A percentile compares a stretch with the other conserved stretches of the same genome.
Conservation (phyloP, 2,329 filamentous ascomycete species). For the Ophiocordyceps robertsii region DNA sequence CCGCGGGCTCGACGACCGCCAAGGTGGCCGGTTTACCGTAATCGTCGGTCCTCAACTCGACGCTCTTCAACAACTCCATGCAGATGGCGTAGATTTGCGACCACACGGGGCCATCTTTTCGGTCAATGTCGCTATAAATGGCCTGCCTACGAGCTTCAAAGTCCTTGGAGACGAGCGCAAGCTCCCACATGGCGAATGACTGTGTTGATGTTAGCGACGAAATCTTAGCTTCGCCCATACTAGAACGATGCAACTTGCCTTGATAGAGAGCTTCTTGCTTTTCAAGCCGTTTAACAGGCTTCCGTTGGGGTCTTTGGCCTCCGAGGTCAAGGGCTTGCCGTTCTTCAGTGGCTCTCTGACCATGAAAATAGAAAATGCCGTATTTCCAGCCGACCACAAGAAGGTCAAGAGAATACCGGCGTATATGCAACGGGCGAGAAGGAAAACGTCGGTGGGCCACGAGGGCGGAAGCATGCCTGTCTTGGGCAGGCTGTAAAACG, state of each 20-base stretch:
- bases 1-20: conserved; percentile 16
- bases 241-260: conserved; percentile 29
- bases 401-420: conserved; percentile 55
- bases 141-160: conserved; percentile 64
- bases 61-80: conserved; percentile 51
- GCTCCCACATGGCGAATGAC: conserved; percentile 84
- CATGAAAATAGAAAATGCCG: conserved; percentile 69
- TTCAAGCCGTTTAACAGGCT: conserved; percentile 75
- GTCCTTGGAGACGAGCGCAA: conserved; percentile 63
- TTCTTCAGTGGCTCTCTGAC: conserved; percentile 73
- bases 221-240: neutral
- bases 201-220: conserved; percentile 18
- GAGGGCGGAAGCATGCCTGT: conserved; percentile 48
- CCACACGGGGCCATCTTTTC: conserved; percentile 68
- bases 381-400: conserved; percentile 66
- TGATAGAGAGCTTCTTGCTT: conserved; percentile 66
- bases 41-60: conserved; percentile 54
- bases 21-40: conserved; percentile 33
- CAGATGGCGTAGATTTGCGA: conserved; percentile 61
- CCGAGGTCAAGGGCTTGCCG: conserved; percentile 66
- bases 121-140: conserved; percentile 80
- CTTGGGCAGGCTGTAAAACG: conserved; percentile 64
- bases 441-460: conserved; percentile 42
- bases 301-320: conserved; percentile 84
- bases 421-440: conserved; percentile 40